Evolutionary conservation across 1,284 basidiomycete genomes (phyloP).

Genomic region (Ganoderma resinaceum): DNA sequence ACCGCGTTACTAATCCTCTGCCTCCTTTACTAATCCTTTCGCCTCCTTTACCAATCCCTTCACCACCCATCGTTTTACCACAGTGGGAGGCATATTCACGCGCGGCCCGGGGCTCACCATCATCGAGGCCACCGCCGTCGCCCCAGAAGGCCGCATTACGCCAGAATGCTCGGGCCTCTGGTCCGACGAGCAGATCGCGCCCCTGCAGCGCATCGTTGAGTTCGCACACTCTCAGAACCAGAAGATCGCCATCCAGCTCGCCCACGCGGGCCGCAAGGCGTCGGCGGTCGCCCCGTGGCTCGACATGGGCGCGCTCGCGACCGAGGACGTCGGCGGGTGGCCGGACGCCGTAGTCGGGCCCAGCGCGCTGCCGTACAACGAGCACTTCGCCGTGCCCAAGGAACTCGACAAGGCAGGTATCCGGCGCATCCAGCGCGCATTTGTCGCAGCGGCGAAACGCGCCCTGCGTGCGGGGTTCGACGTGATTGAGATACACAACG

Average conservation of each 20-base stretch:
- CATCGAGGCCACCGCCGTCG: slow-evolving; percentile 74
- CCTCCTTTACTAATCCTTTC: neutral
- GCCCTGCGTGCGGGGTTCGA: slow-evolving; percentile 56
- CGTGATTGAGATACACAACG: slow-evolving; percentile 48
- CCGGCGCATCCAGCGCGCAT: slow-evolving; percentile 63
- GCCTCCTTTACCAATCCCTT: neutral
- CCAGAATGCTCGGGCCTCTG: slow-evolving; percentile 78
- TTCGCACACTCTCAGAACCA: slow-evolving; percentile 70
- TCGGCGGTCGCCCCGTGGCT: slow-evolving; percentile 72
- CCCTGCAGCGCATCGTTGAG: slow-evolving; percentile 69
- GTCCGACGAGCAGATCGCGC: slow-evolving; percentile 72
- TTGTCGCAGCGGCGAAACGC: slow-evolving; percentile 61
- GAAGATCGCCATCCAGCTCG: slow-evolving; percentile 77
- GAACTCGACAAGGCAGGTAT: slow-evolving; percentile 63
- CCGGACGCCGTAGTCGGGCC: slow-evolving; percentile 60
- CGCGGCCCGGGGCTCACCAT: slow-evolving; percentile 66
- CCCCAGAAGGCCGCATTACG: slow-evolving; percentile 81
- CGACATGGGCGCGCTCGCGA: slow-evolving; percentile 44
- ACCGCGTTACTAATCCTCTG: neutral
- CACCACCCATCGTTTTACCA: neutral
- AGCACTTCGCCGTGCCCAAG: slow-evolving; percentile 48
- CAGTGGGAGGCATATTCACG: slow-evolving; percentile 47
- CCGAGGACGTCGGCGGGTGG: slow-evolving; percentile 64
- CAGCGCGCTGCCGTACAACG: slow-evolving; percentile 59
- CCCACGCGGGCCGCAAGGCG: slow-evolving; percentile 81